Base-by-base conservation (phyloP, 768 basidiomycete species). In the Trametes maxima region DNA sequence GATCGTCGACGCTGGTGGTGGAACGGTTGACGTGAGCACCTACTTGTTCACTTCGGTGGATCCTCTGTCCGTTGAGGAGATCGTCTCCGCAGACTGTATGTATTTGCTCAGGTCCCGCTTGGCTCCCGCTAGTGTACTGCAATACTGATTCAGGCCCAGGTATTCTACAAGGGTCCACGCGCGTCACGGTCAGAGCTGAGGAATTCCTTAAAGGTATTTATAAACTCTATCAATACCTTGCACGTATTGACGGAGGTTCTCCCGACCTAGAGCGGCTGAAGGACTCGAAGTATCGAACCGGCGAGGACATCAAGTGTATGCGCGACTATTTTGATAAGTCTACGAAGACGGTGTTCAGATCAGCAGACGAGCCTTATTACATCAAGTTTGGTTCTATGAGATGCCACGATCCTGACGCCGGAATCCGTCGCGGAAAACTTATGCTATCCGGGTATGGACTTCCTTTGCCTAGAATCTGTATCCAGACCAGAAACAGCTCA, bases 1-100 rank as follows among this genome's bases (percentile, higher is more conserved):
- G 17, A 68, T 85, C 16, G 76, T 84, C 10, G 84, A 85, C 65
- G 82, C 81, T 8, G 84, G 84, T 11, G 80, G 81, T 21, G 75
- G 76, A 3, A 79, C 77, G 5, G 69, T 78, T 5, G 79, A 79
- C 53, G 37, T 79, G 40, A 82, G 81, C 64, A 78, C 74, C 55
- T 79, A 71, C 72, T 21, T 13, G 4, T 55, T 67, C 22, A 21
- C 21, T 14, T 48, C 48, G 2, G 22, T 36, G 16, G 33, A 40
- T 10, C 63, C 67, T 11, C 6, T 68, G 6, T 49, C 51, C 8
- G 67, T 80, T 19, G 69, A 82, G 42, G 77, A 80, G 61, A 69
- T 79, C 46, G 69, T 71, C 14, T 70, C 73, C 39, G 68, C 72
- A 42, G 74, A 74, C 49, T 76, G 76, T 77, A 57, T 62, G 74